Conservation (phyloP, 2,329 filamentous ascomycete species). For the Fusarium nodosum region DNA sequence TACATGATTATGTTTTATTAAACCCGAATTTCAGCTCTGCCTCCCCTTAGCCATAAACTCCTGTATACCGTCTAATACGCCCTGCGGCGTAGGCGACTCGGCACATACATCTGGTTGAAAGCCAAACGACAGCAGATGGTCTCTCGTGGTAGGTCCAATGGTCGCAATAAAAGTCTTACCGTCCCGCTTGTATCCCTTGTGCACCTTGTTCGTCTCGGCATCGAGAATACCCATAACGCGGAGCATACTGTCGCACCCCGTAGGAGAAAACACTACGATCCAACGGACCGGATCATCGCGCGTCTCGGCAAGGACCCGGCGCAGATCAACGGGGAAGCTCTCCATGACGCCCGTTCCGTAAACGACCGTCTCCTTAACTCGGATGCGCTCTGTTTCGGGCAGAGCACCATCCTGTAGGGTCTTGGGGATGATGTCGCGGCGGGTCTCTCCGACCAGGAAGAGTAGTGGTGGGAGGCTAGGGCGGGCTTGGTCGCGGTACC, state of each 20-base stretch:
- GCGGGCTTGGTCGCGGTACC: conserved; percentile 59
- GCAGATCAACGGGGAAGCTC: conserved; percentile 79
- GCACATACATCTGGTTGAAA: conserved; percentile 85
- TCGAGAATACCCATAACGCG: conserved; percentile 66
- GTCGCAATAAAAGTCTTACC: conserved; percentile 78
- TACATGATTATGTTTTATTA: conserved; percentile 10
- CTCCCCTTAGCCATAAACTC: conserved; percentile 44
- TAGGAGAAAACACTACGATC: conserved; percentile 81
- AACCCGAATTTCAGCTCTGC: conserved; percentile 21
- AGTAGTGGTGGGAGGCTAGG: conserved; percentile 73
- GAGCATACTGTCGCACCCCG: conserved; percentile 73
- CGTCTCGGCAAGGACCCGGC: conserved; percentile 62
- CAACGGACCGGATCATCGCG: conserved; percentile 65
- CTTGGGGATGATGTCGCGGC: conserved; percentile 89
- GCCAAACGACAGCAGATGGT: conserved; percentile 77
- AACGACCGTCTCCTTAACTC: conserved; percentile 83
- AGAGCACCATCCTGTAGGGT: conserved; percentile 74
- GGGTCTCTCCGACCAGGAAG: conserved; percentile 91
- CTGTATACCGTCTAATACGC: conserved; percentile 78
- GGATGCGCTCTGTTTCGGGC: conserved; percentile 65
- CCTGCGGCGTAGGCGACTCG: conserved; percentile 83
- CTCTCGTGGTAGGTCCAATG: conserved; percentile 92
- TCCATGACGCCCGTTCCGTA: conserved; percentile 89
- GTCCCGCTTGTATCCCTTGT: conserved; percentile 46
- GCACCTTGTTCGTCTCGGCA: conserved; percentile 58